phyloP scores from a whole-genome alignment of 2,329 filamentous ascomycete genomes.

The Trichocomaceae sp. region DNA sequence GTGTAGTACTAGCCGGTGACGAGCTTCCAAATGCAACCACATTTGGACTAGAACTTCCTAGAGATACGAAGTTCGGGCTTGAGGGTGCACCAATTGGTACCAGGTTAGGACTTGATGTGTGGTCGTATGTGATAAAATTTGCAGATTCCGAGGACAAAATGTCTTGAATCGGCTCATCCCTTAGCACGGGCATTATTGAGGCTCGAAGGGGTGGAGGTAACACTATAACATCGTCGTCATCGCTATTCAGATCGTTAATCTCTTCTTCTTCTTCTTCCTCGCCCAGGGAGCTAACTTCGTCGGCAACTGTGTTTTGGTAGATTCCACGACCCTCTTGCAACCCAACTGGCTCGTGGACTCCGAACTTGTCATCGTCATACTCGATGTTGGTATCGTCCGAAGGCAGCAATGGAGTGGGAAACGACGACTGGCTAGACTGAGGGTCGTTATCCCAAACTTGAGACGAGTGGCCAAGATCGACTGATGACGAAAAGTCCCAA shows the following conservation, averaged over 20 bases:
- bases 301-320: neutral
- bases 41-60: slow-evolving; percentile 35
- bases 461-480: slow-evolving; percentile 31
- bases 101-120: slow-evolving; percentile 37
- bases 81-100: slow-evolving; percentile 33
- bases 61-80: slow-evolving; percentile 35
- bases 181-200: slow-evolving; percentile 34
- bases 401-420: slow-evolving; percentile 21
- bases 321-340: neutral
- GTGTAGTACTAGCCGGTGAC: slow-evolving; percentile 27
- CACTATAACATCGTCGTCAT: slow-evolving; percentile 26
- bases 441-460: slow-evolving; percentile 35
- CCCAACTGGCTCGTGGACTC: neutral
- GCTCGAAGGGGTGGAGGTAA: slow-evolving; percentile 25
- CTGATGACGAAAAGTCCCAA: slow-evolving; percentile 34
- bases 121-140: slow-evolving; percentile 12
- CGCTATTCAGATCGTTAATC: slow-evolving; percentile 7
- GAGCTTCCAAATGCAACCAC: slow-evolving; percentile 27
- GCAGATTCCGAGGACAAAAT: slow-evolving; percentile 6
- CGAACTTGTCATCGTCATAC: slow-evolving; percentile 1
- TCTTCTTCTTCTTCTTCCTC: slow-evolving; percentile 1
- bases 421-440: slow-evolving; percentile 31
- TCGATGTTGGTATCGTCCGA: slow-evolving; percentile 9
- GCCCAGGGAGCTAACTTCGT: neutral
- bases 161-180: slow-evolving; percentile 5